Evolutionary conservation across 768 basidiomycete species (phyloP).

Genomic region (Podaxis sp.): DNA sequence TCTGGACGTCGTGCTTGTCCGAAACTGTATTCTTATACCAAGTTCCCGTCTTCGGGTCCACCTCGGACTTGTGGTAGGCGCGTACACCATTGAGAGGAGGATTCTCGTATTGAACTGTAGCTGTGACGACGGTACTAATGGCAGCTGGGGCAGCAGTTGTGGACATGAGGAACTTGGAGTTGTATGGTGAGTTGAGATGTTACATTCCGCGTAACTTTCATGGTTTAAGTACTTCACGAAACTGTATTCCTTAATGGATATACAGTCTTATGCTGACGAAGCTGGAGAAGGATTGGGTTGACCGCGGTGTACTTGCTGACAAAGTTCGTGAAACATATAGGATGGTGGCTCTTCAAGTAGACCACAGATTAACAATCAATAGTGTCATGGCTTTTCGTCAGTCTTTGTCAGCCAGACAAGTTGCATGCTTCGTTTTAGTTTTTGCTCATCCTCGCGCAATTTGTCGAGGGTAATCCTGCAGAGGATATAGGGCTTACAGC

Average conservation of each 20-base stretch:
- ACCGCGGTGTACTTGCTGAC: too few relatives aligned
- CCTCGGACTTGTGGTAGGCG: conserved; percentile 21
- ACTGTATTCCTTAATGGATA: too few relatives aligned
- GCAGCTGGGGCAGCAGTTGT: not conserved
- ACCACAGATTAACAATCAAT: too few relatives aligned
- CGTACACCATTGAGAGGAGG: conserved; percentile 21
- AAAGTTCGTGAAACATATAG: too few relatives aligned
- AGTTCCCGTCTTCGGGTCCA: conserved; percentile 17
- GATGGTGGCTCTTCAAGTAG: not conserved
- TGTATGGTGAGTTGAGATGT: not conserved
- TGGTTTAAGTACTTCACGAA: too few relatives aligned
- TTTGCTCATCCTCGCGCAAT: not conserved
- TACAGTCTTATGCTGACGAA: too few relatives aligned
- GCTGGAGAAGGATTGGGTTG: too few relatives aligned
- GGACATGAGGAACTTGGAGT: not conserved
- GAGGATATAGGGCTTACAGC: too few relatives aligned
- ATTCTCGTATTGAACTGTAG: not conserved
- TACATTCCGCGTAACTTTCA: not conserved
- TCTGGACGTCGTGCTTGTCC: conserved; percentile 25
- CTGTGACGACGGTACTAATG: not conserved
- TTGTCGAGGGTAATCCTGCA: too few relatives aligned
- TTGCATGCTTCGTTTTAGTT: not conserved
- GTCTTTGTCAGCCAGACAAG: not conserved
- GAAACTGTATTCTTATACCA: conserved; percentile 18
- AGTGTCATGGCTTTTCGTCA: not conserved